Evolutionary conservation across 78 protist genomes (phyloP).

Genomic region (Carpediemonas membranifera): DNA sequence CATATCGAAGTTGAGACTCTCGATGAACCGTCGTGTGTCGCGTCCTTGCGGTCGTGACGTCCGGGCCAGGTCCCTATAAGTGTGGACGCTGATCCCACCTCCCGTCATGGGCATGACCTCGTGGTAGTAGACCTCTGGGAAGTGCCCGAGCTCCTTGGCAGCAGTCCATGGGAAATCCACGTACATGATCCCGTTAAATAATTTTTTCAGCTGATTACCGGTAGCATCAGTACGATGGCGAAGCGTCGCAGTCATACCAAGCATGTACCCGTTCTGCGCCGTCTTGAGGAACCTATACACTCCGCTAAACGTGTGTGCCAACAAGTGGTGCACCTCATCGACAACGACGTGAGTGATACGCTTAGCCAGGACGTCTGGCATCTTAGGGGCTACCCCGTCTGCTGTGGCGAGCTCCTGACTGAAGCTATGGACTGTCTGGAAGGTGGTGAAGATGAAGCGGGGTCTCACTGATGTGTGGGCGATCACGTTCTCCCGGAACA

Average conservation of each 20-base stretch:
- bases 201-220: neutral
- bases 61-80: too few relatives aligned
- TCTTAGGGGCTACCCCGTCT: too few relatives aligned
- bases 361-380: neutral
- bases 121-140: slow-evolving; percentile 1
- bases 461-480: neutral
- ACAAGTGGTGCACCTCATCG: slow-evolving; percentile 16
- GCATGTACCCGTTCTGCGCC: neutral
- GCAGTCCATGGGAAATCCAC: slow-evolving; percentile 2
- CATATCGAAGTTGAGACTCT: too few relatives aligned
- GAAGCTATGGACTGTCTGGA: neutral
- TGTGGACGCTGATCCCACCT: too few relatives aligned
- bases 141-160: neutral
- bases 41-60: too few relatives aligned
- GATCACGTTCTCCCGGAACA: neutral
- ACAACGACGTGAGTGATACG: slow-evolving; percentile 6
- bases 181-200: neutral
- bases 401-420: too few relatives aligned
- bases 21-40: too few relatives aligned
- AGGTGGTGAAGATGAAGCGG: slow-evolving; percentile 1
- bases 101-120: neutral
- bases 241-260: slow-evolving; percentile 14
- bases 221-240: neutral
- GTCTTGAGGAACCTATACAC: neutral
- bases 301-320: neutral